phyloP scores from a whole-genome alignment of 1,139 yeast species.

The Suhomyces panamericanus region DNA sequence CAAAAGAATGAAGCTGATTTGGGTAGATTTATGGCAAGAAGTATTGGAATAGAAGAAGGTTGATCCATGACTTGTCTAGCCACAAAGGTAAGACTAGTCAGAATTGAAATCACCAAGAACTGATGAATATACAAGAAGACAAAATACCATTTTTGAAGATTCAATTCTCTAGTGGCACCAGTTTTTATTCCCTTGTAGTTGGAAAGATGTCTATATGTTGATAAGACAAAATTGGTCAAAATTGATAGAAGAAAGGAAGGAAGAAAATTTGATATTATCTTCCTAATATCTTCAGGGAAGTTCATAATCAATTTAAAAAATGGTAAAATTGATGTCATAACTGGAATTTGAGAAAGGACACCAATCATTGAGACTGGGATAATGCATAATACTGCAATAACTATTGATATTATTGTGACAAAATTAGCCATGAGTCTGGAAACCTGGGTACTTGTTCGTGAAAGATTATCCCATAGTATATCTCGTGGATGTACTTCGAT shows the following conservation, averaged over 20 bases:
- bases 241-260: conserved; percentile 62
- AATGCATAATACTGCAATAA: conserved; percentile 60
- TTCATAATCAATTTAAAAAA: conserved; percentile 51
- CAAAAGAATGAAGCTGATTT: conserved; percentile 81
- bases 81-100: conserved; percentile 74
- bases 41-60: conserved; percentile 70
- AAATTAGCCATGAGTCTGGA: conserved; percentile 38
- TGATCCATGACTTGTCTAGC: conserved; percentile 63
- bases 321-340: conserved; percentile 55
- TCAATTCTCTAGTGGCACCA: conserved; percentile 56
- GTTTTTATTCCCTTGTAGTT: conserved; percentile 53
- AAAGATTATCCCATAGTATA: conserved; percentile 58
- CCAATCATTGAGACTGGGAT: conserved; percentile 74
- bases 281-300: conserved; percentile 54
- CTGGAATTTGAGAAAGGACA: conserved; percentile 62
- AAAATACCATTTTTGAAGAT: conserved; percentile 68
- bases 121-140: conserved; percentile 75
- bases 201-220: conserved; percentile 50
- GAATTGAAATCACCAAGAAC: conserved; percentile 79
- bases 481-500: conserved; percentile 59
- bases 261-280: conserved; percentile 54
- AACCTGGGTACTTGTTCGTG: conserved; percentile 32
- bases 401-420: conserved; percentile 44
- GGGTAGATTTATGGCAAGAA: conserved; percentile 74
- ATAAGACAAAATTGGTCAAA: conserved; percentile 56